phyloP scores from a whole-genome alignment of 2,329 filamentous ascomycete species.

The Penicillium psychrosexuale region DNA sequence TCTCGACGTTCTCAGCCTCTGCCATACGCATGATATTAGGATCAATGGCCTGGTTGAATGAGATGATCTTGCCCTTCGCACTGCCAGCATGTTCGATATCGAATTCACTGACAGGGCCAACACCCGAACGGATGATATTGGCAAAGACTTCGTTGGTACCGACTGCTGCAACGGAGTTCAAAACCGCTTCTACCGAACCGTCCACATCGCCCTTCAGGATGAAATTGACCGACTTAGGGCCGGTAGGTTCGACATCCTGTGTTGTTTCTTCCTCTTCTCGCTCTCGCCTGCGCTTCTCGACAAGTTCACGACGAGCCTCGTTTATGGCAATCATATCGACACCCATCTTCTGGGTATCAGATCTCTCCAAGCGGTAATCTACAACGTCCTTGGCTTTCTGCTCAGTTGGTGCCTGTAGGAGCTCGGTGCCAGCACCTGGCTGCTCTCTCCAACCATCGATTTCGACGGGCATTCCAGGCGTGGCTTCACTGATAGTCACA shows the following conservation, averaged over 20 bases:
- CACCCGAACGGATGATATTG: constrained; percentile 70
- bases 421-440: constrained; percentile 80
- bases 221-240: constrained; percentile 66
- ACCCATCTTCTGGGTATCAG: constrained; percentile 63
- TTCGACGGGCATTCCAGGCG: constrained; percentile 85
- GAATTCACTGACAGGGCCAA: constrained; percentile 77
- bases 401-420: constrained; percentile 78
- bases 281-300: constrained; percentile 47
- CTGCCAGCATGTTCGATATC: constrained; percentile 84
- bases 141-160: constrained; percentile 81
- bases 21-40: constrained; percentile 67
- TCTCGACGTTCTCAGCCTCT: constrained; percentile 66
- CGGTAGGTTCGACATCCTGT: constrained; percentile 40
- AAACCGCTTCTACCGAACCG: constrained; percentile 88
- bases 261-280: constrained; percentile 34
- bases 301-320: constrained; percentile 60
- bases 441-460: constrained; percentile 92
- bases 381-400: constrained; percentile 74
- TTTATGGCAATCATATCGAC: constrained; percentile 75
- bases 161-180: constrained; percentile 70
- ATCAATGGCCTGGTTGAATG: constrained; percentile 76
- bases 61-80: constrained; percentile 72
- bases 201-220: constrained; percentile 90
- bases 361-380: constrained; percentile 69
- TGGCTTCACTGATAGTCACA: constrained; percentile 65